Percentiles rank a stretch among this genome's conserved stretches.
phyloP scores from a whole-genome alignment of 2,329 filamentous ascomycete species.

The Trichoderma sp. region DNA sequence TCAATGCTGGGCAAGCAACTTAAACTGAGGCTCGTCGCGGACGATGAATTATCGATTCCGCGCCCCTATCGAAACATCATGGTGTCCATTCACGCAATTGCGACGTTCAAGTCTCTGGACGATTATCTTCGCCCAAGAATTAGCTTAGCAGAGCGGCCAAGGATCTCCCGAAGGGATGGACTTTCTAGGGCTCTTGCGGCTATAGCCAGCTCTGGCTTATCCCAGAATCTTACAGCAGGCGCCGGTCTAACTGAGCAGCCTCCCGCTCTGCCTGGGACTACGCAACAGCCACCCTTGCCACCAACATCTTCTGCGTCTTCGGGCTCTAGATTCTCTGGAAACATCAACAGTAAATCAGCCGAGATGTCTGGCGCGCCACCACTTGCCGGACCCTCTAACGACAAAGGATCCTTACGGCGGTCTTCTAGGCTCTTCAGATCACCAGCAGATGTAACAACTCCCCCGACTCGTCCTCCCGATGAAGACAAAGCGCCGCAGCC shows the following conservation, averaged over 20 bases:
- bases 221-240: conserved; percentile 50
- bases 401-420: conserved; percentile 62
- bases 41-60: conserved; percentile 89
- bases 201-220: conserved; percentile 70
- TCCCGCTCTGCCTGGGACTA: conserved; percentile 39
- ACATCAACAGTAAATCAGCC: conserved; percentile 51
- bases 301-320: conserved; percentile 42
- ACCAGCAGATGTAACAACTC: conserved; percentile 52
- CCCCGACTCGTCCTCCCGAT: conserved; percentile 55
- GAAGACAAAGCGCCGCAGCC: conserved; percentile 62
- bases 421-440: conserved; percentile 62
- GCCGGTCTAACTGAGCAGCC: conserved; percentile 49
- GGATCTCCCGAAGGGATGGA: conserved; percentile 63
- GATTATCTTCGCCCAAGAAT: conserved; percentile 94
- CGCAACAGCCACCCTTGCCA: conserved; percentile 39
- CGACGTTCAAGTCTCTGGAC: conserved; percentile 94
- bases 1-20: conserved; percentile 98
- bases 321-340: conserved; percentile 46
- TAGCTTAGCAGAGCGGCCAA: conserved; percentile 69
- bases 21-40: conserved; percentile 81
- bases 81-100: conserved; percentile 98
- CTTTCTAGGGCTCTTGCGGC: conserved; percentile 71
- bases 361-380: conserved; percentile 46
- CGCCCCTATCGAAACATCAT: conserved; percentile 88
- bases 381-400: conserved; percentile 51